These are phyloP conservation scores for Aspergillus neotritici DNA, from an alignment of 2,329 filamentous ascomycete species.

Conservation along the genomic window DNA sequence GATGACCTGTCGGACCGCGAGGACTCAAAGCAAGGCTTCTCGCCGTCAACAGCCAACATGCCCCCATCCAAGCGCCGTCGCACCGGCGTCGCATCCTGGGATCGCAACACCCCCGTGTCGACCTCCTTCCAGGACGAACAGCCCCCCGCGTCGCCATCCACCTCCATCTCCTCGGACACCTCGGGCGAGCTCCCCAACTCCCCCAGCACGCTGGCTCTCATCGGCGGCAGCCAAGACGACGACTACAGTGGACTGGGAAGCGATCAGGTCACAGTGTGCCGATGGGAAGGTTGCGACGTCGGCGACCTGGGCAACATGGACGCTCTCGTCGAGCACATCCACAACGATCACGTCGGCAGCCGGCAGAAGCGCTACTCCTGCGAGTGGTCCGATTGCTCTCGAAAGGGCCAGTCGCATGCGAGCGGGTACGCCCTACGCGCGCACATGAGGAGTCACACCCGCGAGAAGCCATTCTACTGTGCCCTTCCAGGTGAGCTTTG, in stretches of 20 bases:
- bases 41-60: conserved; percentile 39
- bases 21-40: conserved; percentile 50
- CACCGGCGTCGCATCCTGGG: conserved; percentile 41
- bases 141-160: conserved; percentile 47
- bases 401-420: conserved; percentile 87
- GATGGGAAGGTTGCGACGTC: conserved; percentile 68
- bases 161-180: conserved; percentile 83
- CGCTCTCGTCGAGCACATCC: conserved; percentile 72
- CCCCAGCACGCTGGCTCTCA: conserved; percentile 47
- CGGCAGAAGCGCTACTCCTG: conserved; percentile 97
- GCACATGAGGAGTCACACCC: conserved; percentile 95
- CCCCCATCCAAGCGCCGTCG: conserved; percentile 47
- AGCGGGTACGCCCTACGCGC: conserved; percentile 94
- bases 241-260: conserved; percentile 67
- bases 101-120: conserved; percentile 48
- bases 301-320: conserved; percentile 77
- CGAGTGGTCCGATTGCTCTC: conserved; percentile 84
- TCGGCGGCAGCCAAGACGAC: conserved; percentile 39
- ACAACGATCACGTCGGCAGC: conserved; percentile 88
- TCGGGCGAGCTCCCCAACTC: conserved; percentile 77
- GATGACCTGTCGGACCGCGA: conserved; percentile 54
- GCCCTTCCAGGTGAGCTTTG: conserved; percentile 69
- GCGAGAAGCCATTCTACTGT: conserved; percentile 98
- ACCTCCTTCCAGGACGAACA: conserved; percentile 36
- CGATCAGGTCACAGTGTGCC: conserved; percentile 71